Base-by-base conservation (phyloP, 371 early-diverging fungal genomes). In the Mortierella sp. region DNA sequence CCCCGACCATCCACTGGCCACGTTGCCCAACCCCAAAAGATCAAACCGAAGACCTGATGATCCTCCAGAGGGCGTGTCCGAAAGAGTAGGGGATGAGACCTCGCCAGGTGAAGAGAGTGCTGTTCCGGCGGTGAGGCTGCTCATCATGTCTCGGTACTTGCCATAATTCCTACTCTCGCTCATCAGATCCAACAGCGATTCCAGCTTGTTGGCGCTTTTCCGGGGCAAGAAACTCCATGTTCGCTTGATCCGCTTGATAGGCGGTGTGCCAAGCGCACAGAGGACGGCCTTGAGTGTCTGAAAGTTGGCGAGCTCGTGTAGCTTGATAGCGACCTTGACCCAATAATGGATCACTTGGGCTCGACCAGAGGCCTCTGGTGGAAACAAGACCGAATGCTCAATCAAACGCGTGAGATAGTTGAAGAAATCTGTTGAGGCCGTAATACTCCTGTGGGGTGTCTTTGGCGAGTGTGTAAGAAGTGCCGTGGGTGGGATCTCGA, bases 351-450 rank as follows among this genome's bases (percentile, higher is more conserved):
- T 89, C n/a, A 84, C 83, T 57, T 87, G 87, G 0, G 92, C 92
- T 11, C 95, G 85, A 9, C 84, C 85, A 0, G 89, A 84, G 7
- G 91, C 86, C 44, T 86, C 87, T 45, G 85, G 82, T 1, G 89
- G 89, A 44, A 88, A 81, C 43, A 95, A 75, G 50, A 95, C 87
- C 7, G 91, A 86, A 60, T 86, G 86, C 74, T 95, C 95, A 51
- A 95, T 88, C 60, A 89, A 66, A 9, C 95, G 86, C 7, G 94
- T 92, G 25, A 93, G 66, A 70, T 92, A 94, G 68, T 95, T 95
- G 86, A 95, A 95, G 75, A 93, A 92, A 62, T 93, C 94, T 15
- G 93, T 90, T 1, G 90, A 90, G 3, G 91, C 91, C 23, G 89
- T 90, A 25, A 95, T 87, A 19, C 88, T 86, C 50, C 89, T 87